These are phyloP conservation scores for Lablab purpureus DNA, from an alignment of 306 rosid genomes.

Conservation along the genomic window DNA sequence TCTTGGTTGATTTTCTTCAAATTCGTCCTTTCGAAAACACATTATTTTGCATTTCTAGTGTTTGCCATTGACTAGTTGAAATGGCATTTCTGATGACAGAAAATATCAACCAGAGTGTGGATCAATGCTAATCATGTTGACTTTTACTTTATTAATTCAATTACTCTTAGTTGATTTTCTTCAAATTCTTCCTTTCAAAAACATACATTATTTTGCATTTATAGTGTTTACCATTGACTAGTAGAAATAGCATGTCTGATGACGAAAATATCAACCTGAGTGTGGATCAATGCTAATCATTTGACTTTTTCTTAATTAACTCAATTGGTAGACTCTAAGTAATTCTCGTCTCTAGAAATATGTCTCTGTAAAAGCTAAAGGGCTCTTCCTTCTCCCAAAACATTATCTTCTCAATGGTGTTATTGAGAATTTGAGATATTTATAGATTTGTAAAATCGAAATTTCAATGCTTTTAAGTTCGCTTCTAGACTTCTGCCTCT, in stretches of 20 bases:
- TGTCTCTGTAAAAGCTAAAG: slow-evolving; percentile 34
- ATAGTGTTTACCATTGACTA: slow-evolving; percentile 14
- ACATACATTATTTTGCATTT: slow-evolving; percentile 16
- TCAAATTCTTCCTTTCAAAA: slow-evolving; percentile 37
- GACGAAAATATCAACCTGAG: slow-evolving; percentile 23
- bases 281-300: slow-evolving; percentile 30
- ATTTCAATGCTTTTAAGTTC: slow-evolving; percentile 4
- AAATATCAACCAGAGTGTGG: slow-evolving; percentile 26
- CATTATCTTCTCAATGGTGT: slow-evolving; percentile 8
- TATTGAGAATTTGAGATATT: slow-evolving; percentile 9
- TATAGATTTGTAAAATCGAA: slow-evolving; percentile 1
- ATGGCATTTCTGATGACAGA: slow-evolving; percentile 19
- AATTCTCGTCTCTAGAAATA: slow-evolving; percentile 26
- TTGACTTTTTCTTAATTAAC: slow-evolving; percentile 25
- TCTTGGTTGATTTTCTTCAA: slow-evolving; percentile 35
- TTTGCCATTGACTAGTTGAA: slow-evolving; percentile 7
- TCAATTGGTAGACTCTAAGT: slow-evolving; percentile 27
- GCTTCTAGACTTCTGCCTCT: slow-evolving; percentile 12
- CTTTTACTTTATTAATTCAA: no score
- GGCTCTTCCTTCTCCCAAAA: slow-evolving; percentile 14
- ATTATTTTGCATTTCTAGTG: slow-evolving; percentile 29
- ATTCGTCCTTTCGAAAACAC: slow-evolving; percentile 31
- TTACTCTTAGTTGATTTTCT: slow-evolving; percentile 35
- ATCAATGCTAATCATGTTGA: slow-evolving; percentile 27
- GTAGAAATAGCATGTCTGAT: slow-evolving; percentile 17